Conservation (phyloP, 1,284 basidiomycete species). For the Neotropicomus parvogracilis region DNA sequence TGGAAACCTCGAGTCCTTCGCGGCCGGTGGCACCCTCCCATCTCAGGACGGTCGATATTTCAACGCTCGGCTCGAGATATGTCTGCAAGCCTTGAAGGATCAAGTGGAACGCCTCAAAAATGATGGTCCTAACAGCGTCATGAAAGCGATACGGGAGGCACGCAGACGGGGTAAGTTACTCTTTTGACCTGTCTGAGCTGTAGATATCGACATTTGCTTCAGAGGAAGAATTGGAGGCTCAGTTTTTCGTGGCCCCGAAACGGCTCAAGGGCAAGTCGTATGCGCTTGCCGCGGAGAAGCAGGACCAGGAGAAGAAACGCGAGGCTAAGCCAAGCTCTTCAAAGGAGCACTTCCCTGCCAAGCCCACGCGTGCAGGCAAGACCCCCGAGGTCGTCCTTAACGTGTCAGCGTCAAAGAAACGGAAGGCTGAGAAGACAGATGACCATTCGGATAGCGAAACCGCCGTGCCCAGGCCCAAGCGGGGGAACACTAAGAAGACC, state of each 20-base stretch:
- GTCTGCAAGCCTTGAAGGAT: slow-evolving; percentile 52
- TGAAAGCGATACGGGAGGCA: slow-evolving; percentile 58
- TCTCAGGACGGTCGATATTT: slow-evolving; percentile 82
- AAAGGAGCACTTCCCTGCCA: slow-evolving; percentile 26
- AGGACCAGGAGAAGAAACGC: slow-evolving; percentile 23
- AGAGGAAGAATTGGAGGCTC: slow-evolving; percentile 48
- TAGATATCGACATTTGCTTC: slow-evolving; percentile 10
- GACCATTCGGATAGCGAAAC: slow-evolving; percentile 36
- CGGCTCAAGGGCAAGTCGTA: slow-evolving; percentile 72
- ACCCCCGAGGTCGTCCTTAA: slow-evolving; percentile 53
- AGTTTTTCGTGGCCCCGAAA: slow-evolving; percentile 53
- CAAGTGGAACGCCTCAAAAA: slow-evolving; percentile 69
- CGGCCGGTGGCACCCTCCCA: slow-evolving; percentile 64
- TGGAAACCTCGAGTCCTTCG: slow-evolving; percentile 68
- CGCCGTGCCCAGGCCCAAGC: slow-evolving; percentile 32
- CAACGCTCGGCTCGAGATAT: slow-evolving; percentile 69
- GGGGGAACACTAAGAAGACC: slow-evolving; percentile 36
- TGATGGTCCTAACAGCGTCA: slow-evolving; percentile 58
- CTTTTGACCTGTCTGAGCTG: slow-evolving; percentile 3
- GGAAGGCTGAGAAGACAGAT: slow-evolving; percentile 20
- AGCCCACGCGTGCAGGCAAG: slow-evolving; percentile 40
- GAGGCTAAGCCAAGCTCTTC: slow-evolving; percentile 2
- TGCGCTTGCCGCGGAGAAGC: slow-evolving; percentile 48
- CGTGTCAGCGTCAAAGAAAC: slow-evolving; percentile 15
- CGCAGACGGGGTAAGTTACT: slow-evolving; percentile 51